A percentile compares a stretch with the other conserved stretches of the same genome.
Evolutionary conservation across 495 filamentous ascomycete species (phyloP).

Genomic region (Acidiella bohemica): DNA sequence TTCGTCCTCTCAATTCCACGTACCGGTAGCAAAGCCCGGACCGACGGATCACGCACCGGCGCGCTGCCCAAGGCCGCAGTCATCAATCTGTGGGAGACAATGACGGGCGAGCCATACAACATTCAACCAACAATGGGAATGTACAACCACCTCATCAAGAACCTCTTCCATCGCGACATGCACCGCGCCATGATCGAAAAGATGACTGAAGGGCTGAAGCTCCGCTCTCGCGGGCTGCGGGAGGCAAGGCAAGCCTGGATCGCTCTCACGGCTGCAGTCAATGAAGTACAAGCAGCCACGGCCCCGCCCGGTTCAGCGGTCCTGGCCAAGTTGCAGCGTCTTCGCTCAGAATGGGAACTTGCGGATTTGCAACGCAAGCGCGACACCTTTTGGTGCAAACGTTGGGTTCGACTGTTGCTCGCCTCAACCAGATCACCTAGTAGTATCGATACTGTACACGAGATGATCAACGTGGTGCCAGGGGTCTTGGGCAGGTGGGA

Average conservation of each 20-base stretch:
- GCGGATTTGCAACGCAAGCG: slow-evolving; percentile 4
- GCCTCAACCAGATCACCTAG: too few species aligned
- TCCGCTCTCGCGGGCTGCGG: too few species aligned
- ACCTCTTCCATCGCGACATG: slow-evolving; percentile 14
- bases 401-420: slow-evolving; percentile 18
- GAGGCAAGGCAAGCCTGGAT: background rate
- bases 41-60: slow-evolving; percentile 18
- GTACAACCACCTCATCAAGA: slow-evolving; percentile 40
- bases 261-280: background rate
- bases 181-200: background rate
- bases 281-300: background rate
- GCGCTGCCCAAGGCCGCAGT: slow-evolving; percentile 34
- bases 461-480: too few species aligned
- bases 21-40: slow-evolving; percentile 12
- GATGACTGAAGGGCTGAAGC: slow-evolving; percentile 7
- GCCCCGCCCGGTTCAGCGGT: background rate
- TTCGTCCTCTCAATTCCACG: slow-evolving; percentile 36
- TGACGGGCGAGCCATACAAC: slow-evolving; percentile 45
- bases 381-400: slow-evolving; percentile 7
- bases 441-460: too few species aligned
- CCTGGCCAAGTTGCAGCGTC: background rate
- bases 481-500: too few species aligned
- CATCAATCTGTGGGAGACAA: slow-evolving; percentile 37
- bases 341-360: slow-evolving; percentile 4
- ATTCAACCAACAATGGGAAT: slow-evolving; percentile 40